These are phyloP conservation scores for Akanthomyces muscarius DNA, from an alignment of 2,329 filamentous ascomycete species.

Conservation along the genomic window DNA sequence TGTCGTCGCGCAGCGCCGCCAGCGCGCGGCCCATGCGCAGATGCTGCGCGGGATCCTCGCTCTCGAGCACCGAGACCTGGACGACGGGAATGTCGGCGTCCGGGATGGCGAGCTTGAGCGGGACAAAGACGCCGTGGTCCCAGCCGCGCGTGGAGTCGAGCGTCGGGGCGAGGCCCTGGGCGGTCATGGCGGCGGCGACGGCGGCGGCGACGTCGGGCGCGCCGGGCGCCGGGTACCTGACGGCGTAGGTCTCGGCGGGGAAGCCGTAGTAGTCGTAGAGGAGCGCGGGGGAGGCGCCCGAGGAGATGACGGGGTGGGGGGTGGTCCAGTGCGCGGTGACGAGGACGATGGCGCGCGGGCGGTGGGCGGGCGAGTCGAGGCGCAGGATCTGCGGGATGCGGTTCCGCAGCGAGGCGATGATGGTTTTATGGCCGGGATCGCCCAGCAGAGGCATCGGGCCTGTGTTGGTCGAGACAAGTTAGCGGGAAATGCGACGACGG, in stretches of 20 bases:
- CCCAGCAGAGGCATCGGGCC: slow-evolving; percentile 56
- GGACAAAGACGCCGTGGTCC: slow-evolving; percentile 60
- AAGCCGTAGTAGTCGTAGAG: slow-evolving; percentile 59
- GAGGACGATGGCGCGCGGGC: slow-evolving; percentile 48
- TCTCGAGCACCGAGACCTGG: slow-evolving; percentile 52
- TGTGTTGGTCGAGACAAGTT: slow-evolving; percentile 19
- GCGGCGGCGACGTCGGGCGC: slow-evolving; percentile 49
- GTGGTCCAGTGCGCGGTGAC: slow-evolving; percentile 58
- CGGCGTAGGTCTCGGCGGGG: slow-evolving; percentile 49
- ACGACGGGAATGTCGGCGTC: slow-evolving; percentile 50
- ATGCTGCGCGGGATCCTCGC: slow-evolving; percentile 47
- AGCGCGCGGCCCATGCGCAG: slow-evolving; percentile 52
- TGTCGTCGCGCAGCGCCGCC: slow-evolving; percentile 43
- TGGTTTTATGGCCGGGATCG: slow-evolving; percentile 48
- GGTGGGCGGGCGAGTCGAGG: slow-evolving; percentile 45
- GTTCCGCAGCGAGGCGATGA: slow-evolving; percentile 49
- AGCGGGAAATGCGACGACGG: neutral
- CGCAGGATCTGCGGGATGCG: slow-evolving; percentile 53
- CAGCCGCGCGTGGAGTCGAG: slow-evolving; percentile 43
- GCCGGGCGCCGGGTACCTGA: slow-evolving; percentile 55
- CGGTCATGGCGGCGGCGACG: slow-evolving; percentile 42
- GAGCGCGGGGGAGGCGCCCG: slow-evolving; percentile 42
- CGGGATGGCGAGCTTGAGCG: slow-evolving; percentile 51
- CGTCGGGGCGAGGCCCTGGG: slow-evolving; percentile 40
- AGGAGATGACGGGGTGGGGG: slow-evolving; percentile 47